Evolutionary conservation across 768 basidiomycete genomes (phyloP).

Genomic region (Pisolithus marmoratus): DNA sequence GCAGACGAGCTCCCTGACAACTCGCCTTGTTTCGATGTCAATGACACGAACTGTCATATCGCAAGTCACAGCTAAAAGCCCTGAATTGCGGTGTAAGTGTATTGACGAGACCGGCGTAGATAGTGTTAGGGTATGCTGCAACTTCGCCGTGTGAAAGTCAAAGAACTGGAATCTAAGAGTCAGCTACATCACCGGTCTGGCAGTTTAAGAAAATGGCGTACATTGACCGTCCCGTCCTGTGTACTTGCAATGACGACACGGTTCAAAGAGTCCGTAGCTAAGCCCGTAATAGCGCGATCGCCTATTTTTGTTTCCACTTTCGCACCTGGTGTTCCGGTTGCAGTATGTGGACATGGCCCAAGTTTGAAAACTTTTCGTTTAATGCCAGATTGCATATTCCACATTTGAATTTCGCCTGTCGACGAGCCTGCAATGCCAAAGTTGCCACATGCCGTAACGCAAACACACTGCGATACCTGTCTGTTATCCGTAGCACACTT

Average conservation of each 20-base stretch:
- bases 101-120: conserved; percentile 68
- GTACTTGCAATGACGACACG: conserved; percentile 77
- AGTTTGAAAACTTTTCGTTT: conserved; percentile 72
- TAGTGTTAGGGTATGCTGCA: conserved; percentile 61
- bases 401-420: conserved; percentile 77
- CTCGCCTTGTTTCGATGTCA: conserved; percentile 83
- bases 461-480: conserved; percentile 53
- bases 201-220: conserved; percentile 34
- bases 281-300: conserved; percentile 65
- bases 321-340: conserved; percentile 37
- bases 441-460: conserved; percentile 92
- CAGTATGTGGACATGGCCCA: conserved; percentile 56
- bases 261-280: conserved; percentile 85
- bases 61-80: conserved; percentile 74
- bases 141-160: conserved; percentile 83
- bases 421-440: conserved; percentile 86
- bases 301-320: conserved; percentile 36
- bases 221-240: conserved; percentile 84
- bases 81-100: conserved; percentile 76
- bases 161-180: conserved; percentile 64
- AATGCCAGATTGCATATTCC: conserved; percentile 96
- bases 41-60: conserved; percentile 80
- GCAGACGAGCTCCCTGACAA: conserved; percentile 79
- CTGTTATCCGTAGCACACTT: background rate
- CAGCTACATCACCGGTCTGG: background rate